These are phyloP conservation scores for Nitzschia sp. DNA, from an alignment of 108 stramenopile genomes.

Conservation along the genomic window DNA sequence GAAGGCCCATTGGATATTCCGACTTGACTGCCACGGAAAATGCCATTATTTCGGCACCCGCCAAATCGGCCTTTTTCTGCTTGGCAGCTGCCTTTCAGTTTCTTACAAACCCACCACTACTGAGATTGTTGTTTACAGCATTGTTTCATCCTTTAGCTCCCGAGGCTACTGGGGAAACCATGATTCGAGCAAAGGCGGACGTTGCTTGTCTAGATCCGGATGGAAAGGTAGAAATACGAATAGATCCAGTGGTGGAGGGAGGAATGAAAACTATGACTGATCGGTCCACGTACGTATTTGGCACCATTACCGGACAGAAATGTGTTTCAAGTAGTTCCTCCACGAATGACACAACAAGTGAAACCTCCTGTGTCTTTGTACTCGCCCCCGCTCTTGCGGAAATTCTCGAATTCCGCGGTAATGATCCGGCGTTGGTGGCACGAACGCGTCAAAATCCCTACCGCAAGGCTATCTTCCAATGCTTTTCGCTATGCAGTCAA, in stretches of 20 bases:
- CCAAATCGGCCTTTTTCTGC: constrained; percentile 81
- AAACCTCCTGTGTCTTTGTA: constrained; percentile 65
- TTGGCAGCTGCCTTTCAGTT: constrained; percentile 70
- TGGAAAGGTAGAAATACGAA: constrained; percentile 35
- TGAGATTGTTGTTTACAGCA: constrained; percentile 65
- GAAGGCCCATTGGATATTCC: constrained; percentile 19
- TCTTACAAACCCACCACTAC: constrained; percentile 63
- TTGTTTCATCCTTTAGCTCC: constrained; percentile 83
- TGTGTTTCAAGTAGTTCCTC: background rate
- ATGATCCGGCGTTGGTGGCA: constrained; percentile 33
- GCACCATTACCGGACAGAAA: constrained; percentile 52
- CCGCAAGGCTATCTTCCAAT: constrained; percentile 49
- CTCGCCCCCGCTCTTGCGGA: constrained; percentile 71
- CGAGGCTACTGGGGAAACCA: constrained; percentile 54
- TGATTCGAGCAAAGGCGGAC: constrained; percentile 56
- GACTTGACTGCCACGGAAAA: constrained; percentile 31
- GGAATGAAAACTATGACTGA: constrained; percentile 8
- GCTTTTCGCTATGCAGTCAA: constrained; percentile 24
- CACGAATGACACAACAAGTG: background rate
- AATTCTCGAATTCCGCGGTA: constrained; percentile 45
- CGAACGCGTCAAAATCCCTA: constrained; percentile 51
- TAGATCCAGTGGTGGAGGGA: constrained; percentile 30
- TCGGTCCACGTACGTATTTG: constrained; percentile 41
- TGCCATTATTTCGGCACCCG: constrained; percentile 60
- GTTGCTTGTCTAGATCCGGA: constrained; percentile 45